A percentile compares a stretch with the other conserved stretches of the same genome.
Evolutionary conservation across 768 basidiomycete species (phyloP).

Genomic region (Rhodocollybia butyracea): DNA sequence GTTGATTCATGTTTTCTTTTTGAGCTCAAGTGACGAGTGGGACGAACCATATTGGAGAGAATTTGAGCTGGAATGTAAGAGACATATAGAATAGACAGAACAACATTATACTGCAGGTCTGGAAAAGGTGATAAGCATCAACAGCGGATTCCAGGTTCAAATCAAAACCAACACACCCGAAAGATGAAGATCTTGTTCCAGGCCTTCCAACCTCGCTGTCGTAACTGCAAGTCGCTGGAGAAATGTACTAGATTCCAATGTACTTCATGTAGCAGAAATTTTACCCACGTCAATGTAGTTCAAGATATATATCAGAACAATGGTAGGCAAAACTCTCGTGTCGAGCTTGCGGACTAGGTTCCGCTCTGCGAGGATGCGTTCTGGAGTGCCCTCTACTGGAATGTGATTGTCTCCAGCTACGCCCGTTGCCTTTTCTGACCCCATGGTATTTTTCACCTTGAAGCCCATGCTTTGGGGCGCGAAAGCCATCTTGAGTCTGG

Average conservation of each 20-base stretch:
- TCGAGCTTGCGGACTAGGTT: conserved; percentile 56
- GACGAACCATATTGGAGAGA: conserved; percentile 61
- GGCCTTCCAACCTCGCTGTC: conserved; percentile 45
- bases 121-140: conserved; percentile 11
- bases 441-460: too few relatives aligned
- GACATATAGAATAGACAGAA: conserved; percentile 52
- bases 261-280: not conserved
- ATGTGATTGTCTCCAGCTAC: conserved; percentile 25
- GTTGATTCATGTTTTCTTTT: conserved; percentile 8
- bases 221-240: conserved; percentile 47
- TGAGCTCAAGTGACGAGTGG: not conserved
- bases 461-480: too few relatives aligned
- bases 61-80: conserved; percentile 64
- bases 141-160: conserved; percentile 13
- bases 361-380: conserved; percentile 33
- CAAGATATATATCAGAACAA: conserved; percentile 59
- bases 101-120: conserved; percentile 52
- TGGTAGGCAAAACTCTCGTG: conserved; percentile 49
- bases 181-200: conserved; percentile 45
- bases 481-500: too few relatives aligned
- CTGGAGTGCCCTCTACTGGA: conserved; percentile 17
- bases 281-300: conserved; percentile 61
- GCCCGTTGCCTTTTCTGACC: too few relatives aligned
- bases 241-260: too few relatives aligned
- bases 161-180: conserved; percentile 26